Base-by-base conservation (phyloP, 2,329 filamentous ascomycete species). In the Scopulariopsis brevicaulis region DNA sequence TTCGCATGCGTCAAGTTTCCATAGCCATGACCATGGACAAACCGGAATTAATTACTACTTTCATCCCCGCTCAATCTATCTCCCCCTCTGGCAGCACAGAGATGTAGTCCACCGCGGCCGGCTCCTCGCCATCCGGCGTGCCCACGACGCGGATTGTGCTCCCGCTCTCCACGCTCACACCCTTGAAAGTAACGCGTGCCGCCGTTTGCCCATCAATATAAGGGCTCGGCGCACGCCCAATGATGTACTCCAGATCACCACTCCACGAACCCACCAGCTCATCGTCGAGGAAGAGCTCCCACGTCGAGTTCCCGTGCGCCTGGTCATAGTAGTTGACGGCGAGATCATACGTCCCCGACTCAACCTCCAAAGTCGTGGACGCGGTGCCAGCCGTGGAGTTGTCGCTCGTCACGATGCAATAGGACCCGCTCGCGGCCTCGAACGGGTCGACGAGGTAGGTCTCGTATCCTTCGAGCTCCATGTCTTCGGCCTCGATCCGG, bases 321-420 rank as follows among this genome's bases (percentile, higher is more conserved):
- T 85, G 59, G 64, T 89, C 84, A 62, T 78, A 88, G 65, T 88
- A 89, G 60, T 85, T 86, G 8, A 89, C 75, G 0, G 80, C 83
- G 2, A 89, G 60, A 62, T 86, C 77, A 61, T 88, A 89, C 5
- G 64, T 76, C 0, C 83, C 84, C 0, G 73, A 71, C 1, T 73
- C 67, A 56, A 79, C 79, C 0, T 70, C 63, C 1, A 86, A 14
- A 18, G 63, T 73, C 0, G 77, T 71, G 2, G 67, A 68, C 0
- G 77, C 82, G 0, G 73, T 78, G 4, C 79, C 56, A 82, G 0
- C 68, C 65, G 1, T 66, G 12, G 77, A 82, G 3, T 65, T 70
- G 11, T 73, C 71, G 1, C 66, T 68, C 0, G 82, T 85, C 52
- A 85, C 77, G 54, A 87, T 78, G 10, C 79, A 78, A 4, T 67